Percentiles rank a stretch among this genome's conserved stretches.
Conservation (phyloP, 2,329 filamentous ascomycete genomes). For the Penicillium sp. region DNA sequence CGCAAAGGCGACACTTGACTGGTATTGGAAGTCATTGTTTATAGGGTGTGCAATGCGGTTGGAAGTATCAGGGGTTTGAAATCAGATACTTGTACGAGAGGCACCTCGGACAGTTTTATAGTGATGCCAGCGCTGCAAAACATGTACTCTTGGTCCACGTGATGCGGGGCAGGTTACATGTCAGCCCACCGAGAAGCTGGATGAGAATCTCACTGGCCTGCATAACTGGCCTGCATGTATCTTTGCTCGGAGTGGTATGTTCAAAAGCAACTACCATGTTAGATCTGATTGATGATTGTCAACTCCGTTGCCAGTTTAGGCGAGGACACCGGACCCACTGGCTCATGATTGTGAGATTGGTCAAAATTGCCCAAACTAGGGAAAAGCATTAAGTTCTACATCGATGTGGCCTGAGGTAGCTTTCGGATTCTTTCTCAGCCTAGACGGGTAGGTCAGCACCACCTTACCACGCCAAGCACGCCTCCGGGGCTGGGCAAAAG, state of each 20-base stretch:
- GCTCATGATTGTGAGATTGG: not conserved
- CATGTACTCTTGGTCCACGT: not conserved
- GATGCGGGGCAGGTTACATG: not conserved
- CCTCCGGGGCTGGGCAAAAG: not conserved
- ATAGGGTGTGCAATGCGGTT: not conserved
- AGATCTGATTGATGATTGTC: not conserved
- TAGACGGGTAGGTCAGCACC: not conserved
- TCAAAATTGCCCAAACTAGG: no score
- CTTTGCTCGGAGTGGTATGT: not conserved
- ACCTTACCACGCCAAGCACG: not conserved
- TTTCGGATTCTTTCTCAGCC: not conserved
- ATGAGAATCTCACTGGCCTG: not conserved
- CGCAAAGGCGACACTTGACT: constrained; percentile 30
- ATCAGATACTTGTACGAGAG: not conserved
- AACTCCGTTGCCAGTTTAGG: not conserved
- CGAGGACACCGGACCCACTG: not conserved
- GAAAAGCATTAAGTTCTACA: not conserved
- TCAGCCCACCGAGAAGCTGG: not conserved
- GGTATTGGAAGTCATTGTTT: constrained; percentile 19
- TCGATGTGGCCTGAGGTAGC: not conserved
- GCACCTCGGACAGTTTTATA: not conserved
- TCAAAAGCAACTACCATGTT: not conserved
- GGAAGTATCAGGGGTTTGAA: not conserved
- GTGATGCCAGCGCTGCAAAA: not conserved
- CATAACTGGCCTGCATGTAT: not conserved